Evolutionary conservation across 495 filamentous ascomycete species (phyloP).

Genomic region (Hamigera avellanea): DNA sequence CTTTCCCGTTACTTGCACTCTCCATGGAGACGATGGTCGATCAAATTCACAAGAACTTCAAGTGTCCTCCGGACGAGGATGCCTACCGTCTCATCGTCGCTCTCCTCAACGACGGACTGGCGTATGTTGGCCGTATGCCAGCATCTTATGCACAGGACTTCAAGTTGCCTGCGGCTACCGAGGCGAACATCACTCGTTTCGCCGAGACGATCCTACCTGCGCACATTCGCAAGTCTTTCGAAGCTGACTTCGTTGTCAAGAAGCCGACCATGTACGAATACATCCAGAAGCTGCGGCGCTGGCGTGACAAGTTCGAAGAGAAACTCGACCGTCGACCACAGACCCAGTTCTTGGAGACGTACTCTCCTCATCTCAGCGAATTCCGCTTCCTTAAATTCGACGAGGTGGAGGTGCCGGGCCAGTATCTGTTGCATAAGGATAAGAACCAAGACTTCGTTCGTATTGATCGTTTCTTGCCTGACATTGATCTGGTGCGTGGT

Average conservation of each 20-base stretch:
- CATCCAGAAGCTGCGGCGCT: slow-evolving; percentile 90
- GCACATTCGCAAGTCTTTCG: slow-evolving; percentile 89
- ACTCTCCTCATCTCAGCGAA: slow-evolving; percentile 83
- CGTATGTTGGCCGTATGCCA: slow-evolving; percentile 79
- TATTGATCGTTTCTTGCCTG: slow-evolving; percentile 91
- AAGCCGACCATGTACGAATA: slow-evolving; percentile 97
- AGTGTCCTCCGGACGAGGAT: slow-evolving; percentile 95
- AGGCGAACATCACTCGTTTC: slow-evolving; percentile 92
- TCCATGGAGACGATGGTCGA: slow-evolving; percentile 99
- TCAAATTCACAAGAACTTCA: slow-evolving; percentile 96
- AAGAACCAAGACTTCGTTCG: slow-evolving; percentile 97
- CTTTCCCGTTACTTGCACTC: slow-evolving; percentile 86
- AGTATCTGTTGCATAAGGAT: slow-evolving; percentile 92
- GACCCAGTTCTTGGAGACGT: slow-evolving; percentile 60
- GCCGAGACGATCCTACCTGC: slow-evolving; percentile 89
- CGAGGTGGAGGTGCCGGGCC: slow-evolving; percentile 94
- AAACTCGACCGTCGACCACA: slow-evolving; percentile 81
- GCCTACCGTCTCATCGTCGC: slow-evolving; percentile 97
- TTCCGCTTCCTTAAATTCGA: slow-evolving; percentile 97
- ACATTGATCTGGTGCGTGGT: slow-evolving; percentile 81
- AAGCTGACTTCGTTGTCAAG: slow-evolving; percentile 84
- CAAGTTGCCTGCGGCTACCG: slow-evolving; percentile 79
- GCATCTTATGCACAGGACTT: slow-evolving; percentile 77
- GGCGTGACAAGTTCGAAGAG: slow-evolving; percentile 97
- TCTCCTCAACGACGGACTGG: slow-evolving; percentile 83